Evolutionary conservation across 345 rosid species (phyloP).

Genomic region (Eucalyptus sp.): DNA sequence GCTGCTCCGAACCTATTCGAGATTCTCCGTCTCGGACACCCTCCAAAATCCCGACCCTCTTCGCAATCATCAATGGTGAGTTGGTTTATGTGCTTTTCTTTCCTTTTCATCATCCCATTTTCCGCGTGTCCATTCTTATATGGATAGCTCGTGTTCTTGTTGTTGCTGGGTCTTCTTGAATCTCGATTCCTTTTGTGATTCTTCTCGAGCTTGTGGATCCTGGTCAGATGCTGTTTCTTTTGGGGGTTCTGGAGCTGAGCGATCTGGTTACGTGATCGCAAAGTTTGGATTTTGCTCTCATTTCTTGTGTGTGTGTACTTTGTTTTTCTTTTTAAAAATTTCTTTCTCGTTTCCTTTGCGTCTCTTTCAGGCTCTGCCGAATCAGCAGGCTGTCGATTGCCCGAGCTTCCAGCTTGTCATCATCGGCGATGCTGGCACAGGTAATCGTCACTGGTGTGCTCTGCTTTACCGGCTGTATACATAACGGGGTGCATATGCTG

Average conservation of each 20-base stretch:
- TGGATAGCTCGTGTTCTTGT: too few species aligned
- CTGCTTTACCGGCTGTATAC: neutral
- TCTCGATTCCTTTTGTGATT: neutral
- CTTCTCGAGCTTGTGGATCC: neutral
- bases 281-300: neutral
- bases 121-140: neutral
- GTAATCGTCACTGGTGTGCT: constrained; percentile 9
- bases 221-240: too few species aligned
- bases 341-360: neutral
- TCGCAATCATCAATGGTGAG: neutral
- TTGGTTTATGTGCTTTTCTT: neutral
- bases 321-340: neutral
- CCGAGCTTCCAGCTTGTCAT: constrained; percentile 96
- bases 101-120: neutral
- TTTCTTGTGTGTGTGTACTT: neutral
- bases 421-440: constrained; percentile 98
- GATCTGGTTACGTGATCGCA: neutral
- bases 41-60: neutral
- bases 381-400: constrained; percentile 62
- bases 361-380: constrained; percentile 52
- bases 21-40: too few species aligned
- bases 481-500: neutral
- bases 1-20: too few species aligned
- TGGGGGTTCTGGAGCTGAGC: too few species aligned
- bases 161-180: neutral